Evolutionary conservation across 257 asterid species (phyloP).

Genomic region (Agastache rugosa): DNA sequence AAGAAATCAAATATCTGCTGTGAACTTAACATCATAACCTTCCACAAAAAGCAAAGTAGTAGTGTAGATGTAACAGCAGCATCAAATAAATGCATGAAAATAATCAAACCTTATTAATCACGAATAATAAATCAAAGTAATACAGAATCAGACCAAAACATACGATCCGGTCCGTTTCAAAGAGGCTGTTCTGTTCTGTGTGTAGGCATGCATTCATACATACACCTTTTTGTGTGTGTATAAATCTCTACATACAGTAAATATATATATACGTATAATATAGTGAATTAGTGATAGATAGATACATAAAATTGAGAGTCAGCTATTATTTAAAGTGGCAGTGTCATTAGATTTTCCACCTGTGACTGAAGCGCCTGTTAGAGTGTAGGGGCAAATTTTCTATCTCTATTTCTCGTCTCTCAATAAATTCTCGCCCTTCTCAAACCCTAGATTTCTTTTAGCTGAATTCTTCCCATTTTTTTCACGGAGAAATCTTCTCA

Average conservation of each 20-base stretch:
- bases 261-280: background rate
- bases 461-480: slow-evolving; percentile 8
- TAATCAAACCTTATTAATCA: slow-evolving; percentile 3
- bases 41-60: background rate
- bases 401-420: slow-evolving; percentile 30
- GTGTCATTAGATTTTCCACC: slow-evolving; percentile 37
- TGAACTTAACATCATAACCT: background rate
- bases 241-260: slow-evolving; percentile 30
- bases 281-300: background rate
- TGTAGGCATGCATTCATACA: background rate
- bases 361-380: slow-evolving; percentile 44
- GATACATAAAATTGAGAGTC: slow-evolving; percentile 25
- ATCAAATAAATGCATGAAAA: background rate
- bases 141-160: background rate
- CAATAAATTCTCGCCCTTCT: slow-evolving; percentile 43
- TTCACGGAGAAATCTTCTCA: background rate
- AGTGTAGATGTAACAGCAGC: slow-evolving; percentile 9
- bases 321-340: slow-evolving; percentile 27
- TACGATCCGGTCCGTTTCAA: background rate
- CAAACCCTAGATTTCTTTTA: slow-evolving; percentile 46
- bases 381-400: slow-evolving; percentile 38
- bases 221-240: slow-evolving; percentile 33
- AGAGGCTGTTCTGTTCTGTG: background rate
- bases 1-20: background rate
- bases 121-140: background rate